Evolutionary conservation across 257 asterid genomes (phyloP).

Genomic region (Rauvolfia tetraphylla): DNA sequence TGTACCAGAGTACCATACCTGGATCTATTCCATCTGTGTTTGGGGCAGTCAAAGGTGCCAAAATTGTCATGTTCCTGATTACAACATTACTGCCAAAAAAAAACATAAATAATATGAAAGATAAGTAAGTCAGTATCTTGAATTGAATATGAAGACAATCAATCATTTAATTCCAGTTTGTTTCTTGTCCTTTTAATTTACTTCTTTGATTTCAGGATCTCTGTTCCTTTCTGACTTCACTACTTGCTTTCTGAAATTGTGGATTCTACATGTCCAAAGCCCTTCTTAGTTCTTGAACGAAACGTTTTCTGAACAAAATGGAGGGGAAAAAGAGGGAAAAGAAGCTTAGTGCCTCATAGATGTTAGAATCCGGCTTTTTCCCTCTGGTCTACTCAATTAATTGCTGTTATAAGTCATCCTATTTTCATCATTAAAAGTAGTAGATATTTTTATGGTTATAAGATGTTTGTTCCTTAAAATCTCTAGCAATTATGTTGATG

Average conservation of each 20-base stretch:
- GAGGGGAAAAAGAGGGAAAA: background rate
- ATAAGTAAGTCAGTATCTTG: background rate
- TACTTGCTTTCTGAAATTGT: background rate
- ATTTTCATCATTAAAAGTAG: background rate
- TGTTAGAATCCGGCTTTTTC: background rate
- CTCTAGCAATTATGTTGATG: background rate
- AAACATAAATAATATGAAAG: constrained; percentile 1
- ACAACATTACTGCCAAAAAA: constrained; percentile 64
- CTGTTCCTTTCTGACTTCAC: background rate
- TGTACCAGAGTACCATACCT: constrained; percentile 40
- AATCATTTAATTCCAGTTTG: background rate
- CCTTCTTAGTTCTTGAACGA: background rate
- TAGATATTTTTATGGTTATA: no score
- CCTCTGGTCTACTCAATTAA: no score
- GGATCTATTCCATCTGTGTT: constrained; percentile 97
- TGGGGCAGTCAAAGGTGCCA: constrained; percentile 93
- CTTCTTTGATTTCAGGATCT: background rate
- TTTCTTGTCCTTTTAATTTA: background rate
- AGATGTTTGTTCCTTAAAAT: background rate
- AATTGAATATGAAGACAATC: background rate
- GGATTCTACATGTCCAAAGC: no score
- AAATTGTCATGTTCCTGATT: constrained; percentile 77
- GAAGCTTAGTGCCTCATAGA: background rate
- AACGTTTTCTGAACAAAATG: background rate
- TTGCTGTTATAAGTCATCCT: no score